Percentiles rank a stretch among this genome's conserved stretches.
phyloP scores from a whole-genome alignment of 441 rosid species.

The Erysimum pusillum region DNA sequence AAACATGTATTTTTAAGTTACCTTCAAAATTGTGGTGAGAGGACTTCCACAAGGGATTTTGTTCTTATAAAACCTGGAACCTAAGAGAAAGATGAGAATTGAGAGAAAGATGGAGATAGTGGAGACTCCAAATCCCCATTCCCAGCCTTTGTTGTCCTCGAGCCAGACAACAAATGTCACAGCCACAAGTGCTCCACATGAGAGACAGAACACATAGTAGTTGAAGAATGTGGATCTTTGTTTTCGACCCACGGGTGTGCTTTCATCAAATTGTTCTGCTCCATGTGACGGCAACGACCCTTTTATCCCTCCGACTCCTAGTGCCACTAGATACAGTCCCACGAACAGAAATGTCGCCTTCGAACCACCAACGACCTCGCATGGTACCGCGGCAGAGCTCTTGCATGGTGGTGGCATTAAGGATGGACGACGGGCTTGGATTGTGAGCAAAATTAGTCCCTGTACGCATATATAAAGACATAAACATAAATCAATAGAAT shows the following conservation, averaged over 20 bases:
- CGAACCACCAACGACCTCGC: conserved; percentile 64
- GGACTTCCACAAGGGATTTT: conserved; percentile 86
- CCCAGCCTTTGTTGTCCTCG: conserved; percentile 90
- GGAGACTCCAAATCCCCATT: conserved; percentile 85
- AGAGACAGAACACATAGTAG: conserved; percentile 85
- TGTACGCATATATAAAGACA: neutral
- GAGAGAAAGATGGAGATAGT: conserved; percentile 73
- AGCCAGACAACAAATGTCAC: conserved; percentile 92
- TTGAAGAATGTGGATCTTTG: conserved; percentile 88
- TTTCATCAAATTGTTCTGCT: conserved; percentile 85
- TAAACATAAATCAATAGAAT: neutral
- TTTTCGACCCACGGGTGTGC: conserved; percentile 66
- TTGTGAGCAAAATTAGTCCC: conserved; percentile 40
- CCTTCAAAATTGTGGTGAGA: conserved; percentile 79
- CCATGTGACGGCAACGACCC: conserved; percentile 86
- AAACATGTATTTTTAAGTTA: conserved; percentile 12
- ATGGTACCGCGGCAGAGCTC: conserved; percentile 40
- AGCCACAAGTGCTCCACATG: conserved; percentile 80
- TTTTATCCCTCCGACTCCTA: conserved; percentile 92
- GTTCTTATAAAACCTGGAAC: conserved; percentile 69
- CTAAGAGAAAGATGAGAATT: conserved; percentile 68
- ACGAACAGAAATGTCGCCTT: conserved; percentile 71
- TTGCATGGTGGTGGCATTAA: conserved; percentile 68
- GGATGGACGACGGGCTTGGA: conserved; percentile 71
- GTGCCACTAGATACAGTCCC: conserved; percentile 83